Percentiles rank a stretch among this genome's conserved stretches.
phyloP scores from a whole-genome alignment of 2,329 filamentous ascomycete species.

The Saccharata proteae region DNA sequence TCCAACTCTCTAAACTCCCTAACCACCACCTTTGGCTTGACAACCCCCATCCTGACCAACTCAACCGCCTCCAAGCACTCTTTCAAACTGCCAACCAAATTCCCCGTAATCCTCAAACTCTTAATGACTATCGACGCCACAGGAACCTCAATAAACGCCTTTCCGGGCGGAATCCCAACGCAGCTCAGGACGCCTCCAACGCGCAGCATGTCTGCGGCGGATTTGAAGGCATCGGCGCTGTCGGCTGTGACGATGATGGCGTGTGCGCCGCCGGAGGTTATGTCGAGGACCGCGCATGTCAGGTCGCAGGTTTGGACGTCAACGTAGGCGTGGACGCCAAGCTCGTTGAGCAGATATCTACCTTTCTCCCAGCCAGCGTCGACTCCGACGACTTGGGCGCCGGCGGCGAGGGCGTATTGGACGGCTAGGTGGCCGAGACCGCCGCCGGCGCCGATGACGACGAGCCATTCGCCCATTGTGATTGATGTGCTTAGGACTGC shows the following conservation, averaged over 20 bases:
- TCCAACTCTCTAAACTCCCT: constrained; percentile 31
- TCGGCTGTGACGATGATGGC: constrained; percentile 32
- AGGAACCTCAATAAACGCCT: constrained; percentile 27
- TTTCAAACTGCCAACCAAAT: constrained; percentile 32
- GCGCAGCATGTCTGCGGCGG: constrained; percentile 32
- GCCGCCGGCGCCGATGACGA: constrained; percentile 35
- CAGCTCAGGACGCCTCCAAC: constrained; percentile 32
- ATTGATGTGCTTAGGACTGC: constrained; percentile 30
- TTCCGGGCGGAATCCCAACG: constrained; percentile 31
- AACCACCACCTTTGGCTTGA: constrained; percentile 30
- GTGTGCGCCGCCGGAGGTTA: constrained; percentile 29
- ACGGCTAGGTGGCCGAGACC: constrained; percentile 36
- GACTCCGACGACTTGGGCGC: constrained; percentile 30
- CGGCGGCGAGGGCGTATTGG: constrained; percentile 32
- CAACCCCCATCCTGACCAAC: constrained; percentile 27
- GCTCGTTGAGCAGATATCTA: constrained; percentile 23
- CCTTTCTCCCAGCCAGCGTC: constrained; percentile 28
- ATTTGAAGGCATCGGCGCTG: constrained; percentile 28
- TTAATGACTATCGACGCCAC: constrained; percentile 35
- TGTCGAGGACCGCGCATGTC: constrained; percentile 20
- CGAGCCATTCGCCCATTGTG: constrained; percentile 28
- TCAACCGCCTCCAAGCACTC: constrained; percentile 37
- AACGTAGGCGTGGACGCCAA: constrained; percentile 29
- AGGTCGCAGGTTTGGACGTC: constrained; percentile 28
- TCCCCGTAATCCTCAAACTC: constrained; percentile 31